Base-by-base conservation (phyloP, 225 moss, liverwort and hornwort genomes). In the Asterella californica region DNA sequence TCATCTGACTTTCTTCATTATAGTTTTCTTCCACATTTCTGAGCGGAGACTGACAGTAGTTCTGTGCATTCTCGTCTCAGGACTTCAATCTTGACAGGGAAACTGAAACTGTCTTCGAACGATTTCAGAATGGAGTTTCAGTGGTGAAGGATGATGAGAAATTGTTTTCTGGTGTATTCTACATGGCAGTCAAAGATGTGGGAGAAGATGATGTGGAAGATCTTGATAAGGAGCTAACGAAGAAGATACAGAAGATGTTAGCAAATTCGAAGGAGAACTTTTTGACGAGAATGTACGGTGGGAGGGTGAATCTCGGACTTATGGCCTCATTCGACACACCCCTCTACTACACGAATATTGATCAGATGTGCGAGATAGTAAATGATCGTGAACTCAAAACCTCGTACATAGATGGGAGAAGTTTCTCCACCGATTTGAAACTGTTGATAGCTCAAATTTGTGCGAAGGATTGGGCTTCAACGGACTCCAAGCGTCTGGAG, bases 121-220 rank as follows among this genome's bases (percentile, higher is more conserved):
- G 87, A n/a, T 89, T 89, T 18, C 89, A 89, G 37, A 87, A 77
- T 15, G 85, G 89, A 12, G 83, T 89, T 8, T 54, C 72, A 18
- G 67, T 88, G 52, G 86, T 88, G 6, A 81, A 82, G 24, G 68
- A 70, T 15, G 92, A 92, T 73, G 37, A 53, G 0, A 89, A 88
- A 66, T 85, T 92, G 0, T 90, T 92, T 22, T 70, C 76, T 33
- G 92, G 90, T 6, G 67, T 88, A 0, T 92, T 92, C 78, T 92
- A 89, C 72, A 86, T 92, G 49, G 92, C 83, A 0, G 86, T 90
- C 38, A 92, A 92, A 70, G 92, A 90, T 77, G 92, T 92, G 27
- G 88, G 87, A 29, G 79, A 15, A 29, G 83, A 80, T 7, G 89
- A 90, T 64, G 89, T 92, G 30, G 87, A 89, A 12, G 90, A 87